phyloP scores from a whole-genome alignment of 164 flowering plant species.

The Magnolia officinalis region DNA sequence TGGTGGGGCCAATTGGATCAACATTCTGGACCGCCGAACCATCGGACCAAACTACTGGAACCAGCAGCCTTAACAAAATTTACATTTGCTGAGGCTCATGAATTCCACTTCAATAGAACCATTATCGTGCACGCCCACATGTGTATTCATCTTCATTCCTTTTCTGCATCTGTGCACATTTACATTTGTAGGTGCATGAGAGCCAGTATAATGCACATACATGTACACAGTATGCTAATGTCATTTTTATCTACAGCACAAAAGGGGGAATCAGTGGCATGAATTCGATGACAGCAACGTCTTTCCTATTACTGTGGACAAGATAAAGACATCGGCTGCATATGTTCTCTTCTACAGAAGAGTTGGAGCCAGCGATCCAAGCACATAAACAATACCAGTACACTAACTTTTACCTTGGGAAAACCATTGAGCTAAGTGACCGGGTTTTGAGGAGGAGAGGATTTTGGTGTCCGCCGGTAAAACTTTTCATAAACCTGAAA shows the following conservation, averaged over 20 bases:
- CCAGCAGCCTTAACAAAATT: too few species aligned
- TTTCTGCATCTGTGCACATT: too few species aligned
- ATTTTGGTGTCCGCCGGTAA: not conserved
- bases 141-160: too few species aligned
- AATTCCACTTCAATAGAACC: too few species aligned
- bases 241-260: conserved; percentile 34
- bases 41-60: too few species aligned
- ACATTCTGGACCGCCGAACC: too few species aligned
- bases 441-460: not conserved
- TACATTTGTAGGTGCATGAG: not conserved
- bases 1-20: too few species aligned
- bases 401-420: conserved; percentile 9
- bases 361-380: conserved; percentile 25
- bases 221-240: not conserved
- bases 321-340: conserved; percentile 75
- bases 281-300: conserved; percentile 86
- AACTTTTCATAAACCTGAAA: conserved; percentile 11
- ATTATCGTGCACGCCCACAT: too few species aligned
- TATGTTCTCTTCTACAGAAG: conserved; percentile 90
- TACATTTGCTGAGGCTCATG: too few species aligned
- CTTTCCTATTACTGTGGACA: conserved; percentile 49
- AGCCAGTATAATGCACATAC: not conserved
- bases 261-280: conserved; percentile 72
- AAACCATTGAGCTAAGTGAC: conserved; percentile 2
- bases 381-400: conserved; percentile 18